Conservation (phyloP, 1,284 basidiomycete species). For the Puccinia horiana region DNA sequence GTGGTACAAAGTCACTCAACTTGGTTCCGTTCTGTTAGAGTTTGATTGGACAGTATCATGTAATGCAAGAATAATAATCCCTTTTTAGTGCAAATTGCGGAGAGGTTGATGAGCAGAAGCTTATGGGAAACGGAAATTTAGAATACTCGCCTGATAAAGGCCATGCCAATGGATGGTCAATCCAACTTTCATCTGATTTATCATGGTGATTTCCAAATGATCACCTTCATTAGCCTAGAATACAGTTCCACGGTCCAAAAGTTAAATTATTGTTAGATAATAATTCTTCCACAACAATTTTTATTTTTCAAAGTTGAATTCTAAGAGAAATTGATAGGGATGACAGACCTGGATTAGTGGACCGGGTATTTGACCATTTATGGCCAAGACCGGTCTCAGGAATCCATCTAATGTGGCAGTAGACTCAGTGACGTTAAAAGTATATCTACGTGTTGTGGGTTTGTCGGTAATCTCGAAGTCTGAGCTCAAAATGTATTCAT, state of each 20-base stretch:
- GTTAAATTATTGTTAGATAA: no score
- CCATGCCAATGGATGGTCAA: constrained; percentile 63
- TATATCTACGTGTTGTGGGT: constrained; percentile 53
- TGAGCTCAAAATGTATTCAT: constrained; percentile 51
- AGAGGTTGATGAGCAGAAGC: neutral
- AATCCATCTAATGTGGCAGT: constrained; percentile 59
- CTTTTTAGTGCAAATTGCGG: neutral
- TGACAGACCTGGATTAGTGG: constrained; percentile 63
- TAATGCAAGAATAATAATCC: neutral
- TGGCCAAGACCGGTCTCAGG: constrained; percentile 61
- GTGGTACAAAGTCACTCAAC: constrained; percentile 52
- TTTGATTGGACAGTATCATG: neutral
- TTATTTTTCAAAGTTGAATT: neutral
- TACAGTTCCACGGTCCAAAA: no score
- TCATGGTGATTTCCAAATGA: constrained; percentile 61
- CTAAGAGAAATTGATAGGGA: neutral
- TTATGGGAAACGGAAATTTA: neutral
- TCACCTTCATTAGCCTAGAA: constrained; percentile 56
- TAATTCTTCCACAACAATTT: no score
- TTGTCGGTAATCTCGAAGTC: constrained; percentile 52
- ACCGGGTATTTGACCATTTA: constrained; percentile 63
- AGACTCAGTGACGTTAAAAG: constrained; percentile 53
- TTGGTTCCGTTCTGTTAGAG: constrained; percentile 51
- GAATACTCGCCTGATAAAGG: constrained; percentile 58
- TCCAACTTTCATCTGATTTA: constrained; percentile 60